phyloP scores from a whole-genome alignment of 148 eudicot species.

The Camellia japonica region DNA sequence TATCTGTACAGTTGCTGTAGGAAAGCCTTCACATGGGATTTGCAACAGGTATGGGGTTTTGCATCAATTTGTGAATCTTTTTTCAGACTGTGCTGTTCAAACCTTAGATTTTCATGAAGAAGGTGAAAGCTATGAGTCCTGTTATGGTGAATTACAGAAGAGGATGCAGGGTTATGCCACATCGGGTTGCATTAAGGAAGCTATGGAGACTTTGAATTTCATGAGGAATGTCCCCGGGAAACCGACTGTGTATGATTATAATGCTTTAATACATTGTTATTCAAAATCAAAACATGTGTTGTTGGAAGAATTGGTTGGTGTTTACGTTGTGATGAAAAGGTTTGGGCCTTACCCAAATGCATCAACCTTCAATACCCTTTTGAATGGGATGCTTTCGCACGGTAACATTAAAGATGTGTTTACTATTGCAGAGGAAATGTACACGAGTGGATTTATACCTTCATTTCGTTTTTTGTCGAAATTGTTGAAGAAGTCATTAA shows the following conservation, averaged over 20 bases:
- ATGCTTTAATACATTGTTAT: constrained; percentile 45
- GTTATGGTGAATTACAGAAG: constrained; percentile 27
- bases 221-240: constrained; percentile 34
- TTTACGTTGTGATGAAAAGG: constrained; percentile 36
- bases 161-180: constrained; percentile 41
- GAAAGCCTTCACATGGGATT: neutral
- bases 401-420: constrained; percentile 30
- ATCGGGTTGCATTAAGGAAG: constrained; percentile 39
- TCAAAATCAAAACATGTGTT: constrained; percentile 38
- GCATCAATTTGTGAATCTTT: constrained; percentile 18
- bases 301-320: constrained; percentile 29
- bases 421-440: constrained; percentile 43
- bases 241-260: constrained; percentile 50
- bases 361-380: constrained; percentile 36
- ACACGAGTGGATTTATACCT: constrained; percentile 41
- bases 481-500: constrained; percentile 42
- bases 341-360: constrained; percentile 49
- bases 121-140: constrained; percentile 5
- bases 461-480: constrained; percentile 35
- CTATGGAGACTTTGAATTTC: constrained; percentile 36
- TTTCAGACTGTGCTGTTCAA: constrained; percentile 26
- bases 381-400: constrained; percentile 45
- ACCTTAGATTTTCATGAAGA: constrained; percentile 23
- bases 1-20: neutral
- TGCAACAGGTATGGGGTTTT: constrained; percentile 12